A percentile compares a stretch with the other conserved stretches of the same genome.
These are phyloP conservation scores for Aureobasidium sp. DNA, from an alignment of 2,329 filamentous ascomycete genomes.

Conservation along the genomic window DNA sequence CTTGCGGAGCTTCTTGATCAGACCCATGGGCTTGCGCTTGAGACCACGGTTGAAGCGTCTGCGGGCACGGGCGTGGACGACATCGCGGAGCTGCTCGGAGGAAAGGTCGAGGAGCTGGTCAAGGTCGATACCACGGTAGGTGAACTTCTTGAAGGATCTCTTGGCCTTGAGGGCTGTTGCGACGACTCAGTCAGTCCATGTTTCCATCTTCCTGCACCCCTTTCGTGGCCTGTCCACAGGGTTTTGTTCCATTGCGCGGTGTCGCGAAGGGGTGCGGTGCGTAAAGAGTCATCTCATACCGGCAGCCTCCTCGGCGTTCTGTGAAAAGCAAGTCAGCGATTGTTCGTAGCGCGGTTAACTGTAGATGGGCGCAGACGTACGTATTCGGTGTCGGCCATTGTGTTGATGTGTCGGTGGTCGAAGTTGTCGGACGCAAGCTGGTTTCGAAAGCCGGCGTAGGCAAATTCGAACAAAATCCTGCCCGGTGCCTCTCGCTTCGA, in stretches of 20 bases:
- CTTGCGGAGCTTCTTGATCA: conserved; percentile 99
- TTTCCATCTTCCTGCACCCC: conserved; percentile 30
- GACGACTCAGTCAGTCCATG: conserved; percentile 25
- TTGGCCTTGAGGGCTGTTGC: conserved; percentile 90
- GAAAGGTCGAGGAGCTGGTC: conserved; percentile 99
- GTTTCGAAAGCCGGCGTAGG: background rate
- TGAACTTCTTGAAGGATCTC: conserved; percentile 99
- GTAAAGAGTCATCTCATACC: conserved; percentile 39
- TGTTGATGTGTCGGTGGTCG: conserved; percentile 38
- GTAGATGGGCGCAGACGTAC: conserved; percentile 47
- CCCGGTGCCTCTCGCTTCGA: conserved; percentile 2
- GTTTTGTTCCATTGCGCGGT: conserved; percentile 27
- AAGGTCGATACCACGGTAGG: conserved; percentile 98
- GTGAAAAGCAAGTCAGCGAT: conserved; percentile 24
- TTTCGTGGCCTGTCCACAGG: conserved; percentile 34
- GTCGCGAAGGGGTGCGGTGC: conserved; percentile 17
- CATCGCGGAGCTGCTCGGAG: conserved; percentile 97
- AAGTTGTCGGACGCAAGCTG: conserved; percentile 11
- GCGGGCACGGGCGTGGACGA: conserved; percentile 97
- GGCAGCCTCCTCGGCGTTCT: conserved; percentile 97
- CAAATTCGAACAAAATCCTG: background rate
- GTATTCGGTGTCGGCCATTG: conserved; percentile 85
- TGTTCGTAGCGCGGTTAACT: conserved; percentile 16
- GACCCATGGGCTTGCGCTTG: conserved; percentile 99
- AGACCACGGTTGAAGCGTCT: conserved; percentile 99